Percentiles rank a stretch among this genome's conserved stretches.
Evolutionary conservation across 2,329 filamentous ascomycete species (phyloP).

Genomic region (Sarocladiaceae sp.): DNA sequence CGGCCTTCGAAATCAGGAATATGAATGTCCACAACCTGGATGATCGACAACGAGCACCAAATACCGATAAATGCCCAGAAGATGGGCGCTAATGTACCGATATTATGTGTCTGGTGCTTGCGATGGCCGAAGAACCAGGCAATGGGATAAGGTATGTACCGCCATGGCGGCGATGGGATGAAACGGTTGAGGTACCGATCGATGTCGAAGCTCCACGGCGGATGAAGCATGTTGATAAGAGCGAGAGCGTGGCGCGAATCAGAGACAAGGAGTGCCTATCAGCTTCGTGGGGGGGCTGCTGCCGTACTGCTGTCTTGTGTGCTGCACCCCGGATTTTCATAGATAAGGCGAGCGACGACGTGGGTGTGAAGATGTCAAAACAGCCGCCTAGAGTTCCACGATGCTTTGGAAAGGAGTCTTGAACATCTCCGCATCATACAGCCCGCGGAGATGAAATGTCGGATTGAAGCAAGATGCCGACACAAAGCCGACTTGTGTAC

Average conservation of each 20-base stretch:
- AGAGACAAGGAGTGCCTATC: background rate
- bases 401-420: background rate
- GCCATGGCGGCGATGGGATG: constrained; percentile 59
- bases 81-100: constrained; percentile 53
- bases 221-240: constrained; percentile 5
- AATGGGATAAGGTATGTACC: constrained; percentile 56
- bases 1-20: constrained; percentile 47
- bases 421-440: background rate
- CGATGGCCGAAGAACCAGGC: constrained; percentile 65
- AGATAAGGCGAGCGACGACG: constrained; percentile 6
- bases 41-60: constrained; percentile 53
- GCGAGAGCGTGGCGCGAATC: background rate
- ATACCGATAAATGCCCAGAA: constrained; percentile 61
- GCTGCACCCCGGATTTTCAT: constrained; percentile 5
- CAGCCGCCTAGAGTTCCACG: background rate
- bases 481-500: background rate
- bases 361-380: no score
- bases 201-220: constrained; percentile 59
- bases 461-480: background rate
- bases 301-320: background rate
- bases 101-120: constrained; percentile 22
- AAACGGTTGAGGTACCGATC: constrained; percentile 69
- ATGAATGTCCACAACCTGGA: constrained; percentile 49
- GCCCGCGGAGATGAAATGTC: constrained; percentile 2
- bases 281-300: constrained; percentile 3